Conservation (phyloP, 148 eudicot species). For the Cornus kousa region DNA sequence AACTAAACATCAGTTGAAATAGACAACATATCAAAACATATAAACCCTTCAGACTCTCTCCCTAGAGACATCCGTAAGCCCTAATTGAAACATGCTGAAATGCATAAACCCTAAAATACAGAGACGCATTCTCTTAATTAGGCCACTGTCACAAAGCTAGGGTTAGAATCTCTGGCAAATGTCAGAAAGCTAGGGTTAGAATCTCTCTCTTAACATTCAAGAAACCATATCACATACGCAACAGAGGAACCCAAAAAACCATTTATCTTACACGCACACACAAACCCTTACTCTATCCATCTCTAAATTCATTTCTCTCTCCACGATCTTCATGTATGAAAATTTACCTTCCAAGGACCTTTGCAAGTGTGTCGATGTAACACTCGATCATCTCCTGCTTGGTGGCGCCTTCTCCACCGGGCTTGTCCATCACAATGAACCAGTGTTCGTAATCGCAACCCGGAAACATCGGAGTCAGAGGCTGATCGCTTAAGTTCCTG, state of each 20-base stretch:
- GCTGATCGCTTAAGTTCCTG: constrained; percentile 59
- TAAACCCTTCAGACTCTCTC: no score
- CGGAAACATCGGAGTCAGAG: constrained; percentile 73
- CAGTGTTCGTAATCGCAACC: constrained; percentile 85
- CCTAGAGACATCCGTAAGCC: no score
- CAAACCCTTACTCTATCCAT: background rate
- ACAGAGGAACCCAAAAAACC: no score
- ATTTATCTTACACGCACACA: no score
- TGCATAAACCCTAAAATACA: background rate
- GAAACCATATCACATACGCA: no score
- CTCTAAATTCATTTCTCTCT: background rate
- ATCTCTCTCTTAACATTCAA: background rate
- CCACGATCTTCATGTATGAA: background rate
- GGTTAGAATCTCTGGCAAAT: background rate
- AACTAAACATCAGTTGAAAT: background rate
- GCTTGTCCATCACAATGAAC: constrained; percentile 81
- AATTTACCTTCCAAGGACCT: constrained; percentile 59
- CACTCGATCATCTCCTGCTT: constrained; percentile 68
- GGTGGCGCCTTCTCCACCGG: constrained; percentile 61
- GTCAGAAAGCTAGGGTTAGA: background rate
- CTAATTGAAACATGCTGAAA: background rate
- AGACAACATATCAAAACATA: background rate
- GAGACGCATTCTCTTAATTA: background rate
- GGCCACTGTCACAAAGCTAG: background rate
- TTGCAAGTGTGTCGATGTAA: constrained; percentile 62